Evolutionary conservation across 2,329 filamentous ascomycete genomes (phyloP).

Genomic region (Aureobasidium leucospermi): DNA sequence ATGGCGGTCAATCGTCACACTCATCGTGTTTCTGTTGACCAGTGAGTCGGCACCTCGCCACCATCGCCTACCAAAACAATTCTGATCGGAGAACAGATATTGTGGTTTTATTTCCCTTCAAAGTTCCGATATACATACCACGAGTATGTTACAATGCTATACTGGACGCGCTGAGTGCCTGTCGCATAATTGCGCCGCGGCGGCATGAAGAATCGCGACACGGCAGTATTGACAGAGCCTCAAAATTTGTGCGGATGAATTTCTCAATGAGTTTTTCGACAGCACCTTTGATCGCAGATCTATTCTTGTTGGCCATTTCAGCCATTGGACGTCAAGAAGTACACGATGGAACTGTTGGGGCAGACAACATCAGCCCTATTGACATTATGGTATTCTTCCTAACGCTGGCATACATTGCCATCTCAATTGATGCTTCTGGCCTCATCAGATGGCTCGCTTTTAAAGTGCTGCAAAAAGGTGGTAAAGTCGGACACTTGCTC

Average conservation of each 20-base stretch:
- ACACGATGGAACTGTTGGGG: slow-evolving; percentile 59
- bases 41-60: slow-evolving; percentile 46
- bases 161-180: slow-evolving; percentile 35
- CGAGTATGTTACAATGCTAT: slow-evolving; percentile 40
- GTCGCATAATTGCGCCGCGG: slow-evolving; percentile 49
- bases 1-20: slow-evolving; percentile 64
- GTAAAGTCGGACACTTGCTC: slow-evolving; percentile 57
- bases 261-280: slow-evolving; percentile 67
- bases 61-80: neutral
- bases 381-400: slow-evolving; percentile 72
- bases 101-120: slow-evolving; percentile 61
- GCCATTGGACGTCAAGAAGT: slow-evolving; percentile 63
- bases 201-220: slow-evolving; percentile 18
- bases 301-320: slow-evolving; percentile 62
- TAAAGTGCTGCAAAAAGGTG: slow-evolving; percentile 61
- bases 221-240: slow-evolving; percentile 20
- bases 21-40: slow-evolving; percentile 61
- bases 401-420: slow-evolving; percentile 67
- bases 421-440: slow-evolving; percentile 69
- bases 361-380: slow-evolving; percentile 58
- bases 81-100: slow-evolving; percentile 44
- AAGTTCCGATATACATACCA: slow-evolving; percentile 56
- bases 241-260: slow-evolving; percentile 42
- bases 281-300: slow-evolving; percentile 61
- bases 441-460: slow-evolving; percentile 64